phyloP scores from a whole-genome alignment of 805 yeast genomes.

The Candida arabinofermentans region DNA sequence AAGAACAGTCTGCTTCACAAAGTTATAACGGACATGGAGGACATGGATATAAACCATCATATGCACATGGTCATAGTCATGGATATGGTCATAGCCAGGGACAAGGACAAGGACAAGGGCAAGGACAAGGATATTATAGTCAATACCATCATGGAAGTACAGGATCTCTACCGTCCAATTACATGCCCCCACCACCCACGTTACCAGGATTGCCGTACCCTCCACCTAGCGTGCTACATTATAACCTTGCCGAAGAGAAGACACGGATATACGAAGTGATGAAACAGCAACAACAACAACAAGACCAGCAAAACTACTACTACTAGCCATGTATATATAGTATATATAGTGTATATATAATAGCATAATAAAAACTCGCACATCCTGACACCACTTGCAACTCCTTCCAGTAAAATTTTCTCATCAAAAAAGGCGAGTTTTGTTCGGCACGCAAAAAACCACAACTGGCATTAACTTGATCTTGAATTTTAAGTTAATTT shows the following conservation, averaged over 20 bases:
- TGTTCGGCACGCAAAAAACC: too few relatives aligned
- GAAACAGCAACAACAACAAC: conserved; percentile 2
- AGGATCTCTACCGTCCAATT: neutral
- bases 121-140: neutral
- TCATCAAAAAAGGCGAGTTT: neutral
- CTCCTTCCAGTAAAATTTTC: neutral
- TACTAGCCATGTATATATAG: neutral
- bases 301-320: too few relatives aligned
- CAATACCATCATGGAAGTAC: neutral
- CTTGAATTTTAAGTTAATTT: neutral
- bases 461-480: neutral
- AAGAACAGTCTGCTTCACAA: neutral
- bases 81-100: too few relatives aligned
- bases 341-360: neutral
- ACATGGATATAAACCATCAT: conserved; percentile 9
- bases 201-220: conserved; percentile 32
- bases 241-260: conserved; percentile 20
- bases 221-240: conserved; percentile 30
- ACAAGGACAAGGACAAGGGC: neutral
- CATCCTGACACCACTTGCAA: too few relatives aligned
- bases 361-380: neutral
- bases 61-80: too few relatives aligned
- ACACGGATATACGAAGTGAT: conserved; percentile 11
- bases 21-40: neutral
- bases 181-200: conserved; percentile 34